phyloP scores from a whole-genome alignment of 257 asterid species.

The Forsythia viridissima region DNA sequence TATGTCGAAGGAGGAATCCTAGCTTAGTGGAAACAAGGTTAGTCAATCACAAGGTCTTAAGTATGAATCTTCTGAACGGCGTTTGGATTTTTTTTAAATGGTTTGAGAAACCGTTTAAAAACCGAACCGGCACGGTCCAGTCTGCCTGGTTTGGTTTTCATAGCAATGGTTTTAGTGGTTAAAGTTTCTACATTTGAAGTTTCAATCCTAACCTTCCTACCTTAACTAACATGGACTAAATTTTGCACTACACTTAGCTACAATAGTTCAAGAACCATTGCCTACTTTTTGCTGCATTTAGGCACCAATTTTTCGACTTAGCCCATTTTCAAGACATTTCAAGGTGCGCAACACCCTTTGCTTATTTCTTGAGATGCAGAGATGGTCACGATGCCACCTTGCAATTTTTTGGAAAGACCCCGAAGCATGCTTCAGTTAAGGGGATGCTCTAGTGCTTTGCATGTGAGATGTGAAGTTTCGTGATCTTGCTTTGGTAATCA shows the following conservation, averaged over 20 bases:
- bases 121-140: neutral
- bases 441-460: neutral
- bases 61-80: neutral
- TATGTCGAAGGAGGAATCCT: no score
- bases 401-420: neutral
- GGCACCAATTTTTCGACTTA: neutral
- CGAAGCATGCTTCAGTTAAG: no score
- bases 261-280: neutral
- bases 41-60: neutral
- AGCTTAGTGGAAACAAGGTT: neutral
- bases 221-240: neutral
- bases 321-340: neutral
- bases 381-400: neutral
- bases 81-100: neutral
- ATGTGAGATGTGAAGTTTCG: neutral
- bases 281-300: neutral
- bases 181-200: neutral
- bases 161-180: no score
- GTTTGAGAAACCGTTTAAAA: neutral
- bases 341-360: neutral
- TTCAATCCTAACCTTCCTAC: neutral
- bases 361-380: neutral
- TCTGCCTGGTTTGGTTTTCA: no score
- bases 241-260: neutral
- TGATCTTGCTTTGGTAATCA: no score